phyloP scores from a whole-genome alignment of 2,329 filamentous ascomycete species.

The Fusarium nodosum region DNA sequence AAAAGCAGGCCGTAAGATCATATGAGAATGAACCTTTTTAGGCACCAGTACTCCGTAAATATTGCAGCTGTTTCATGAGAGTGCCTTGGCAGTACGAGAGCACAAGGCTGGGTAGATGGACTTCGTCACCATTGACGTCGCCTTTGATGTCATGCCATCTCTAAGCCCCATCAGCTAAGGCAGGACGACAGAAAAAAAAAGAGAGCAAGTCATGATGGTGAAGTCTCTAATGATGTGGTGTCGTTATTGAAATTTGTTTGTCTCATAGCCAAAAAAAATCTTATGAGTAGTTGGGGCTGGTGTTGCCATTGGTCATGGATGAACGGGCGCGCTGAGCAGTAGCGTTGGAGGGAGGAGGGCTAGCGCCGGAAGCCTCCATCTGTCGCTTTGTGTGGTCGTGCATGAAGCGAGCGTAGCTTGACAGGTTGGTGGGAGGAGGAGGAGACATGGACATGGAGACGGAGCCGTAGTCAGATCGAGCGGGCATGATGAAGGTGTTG shows the following conservation, averaged over 20 bases:
- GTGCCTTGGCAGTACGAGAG: neutral
- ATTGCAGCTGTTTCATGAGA: constrained; percentile 17
- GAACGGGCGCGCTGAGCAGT: constrained; percentile 30
- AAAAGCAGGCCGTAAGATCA: constrained; percentile 25
- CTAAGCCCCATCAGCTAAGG: constrained; percentile 10
- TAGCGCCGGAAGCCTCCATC: constrained; percentile 67
- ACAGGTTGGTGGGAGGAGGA: constrained; percentile 62
- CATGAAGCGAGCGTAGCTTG: constrained; percentile 72
- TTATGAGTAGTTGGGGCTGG: constrained; percentile 37
- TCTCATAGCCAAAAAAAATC: constrained; percentile 10
- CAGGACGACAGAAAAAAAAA: constrained; percentile 13
- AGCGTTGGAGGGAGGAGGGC: constrained; percentile 28
- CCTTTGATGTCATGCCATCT: constrained; percentile 32
- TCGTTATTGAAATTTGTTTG: neutral
- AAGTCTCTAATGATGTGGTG: neutral
- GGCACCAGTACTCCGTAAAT: constrained; percentile 28
- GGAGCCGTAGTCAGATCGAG: constrained; percentile 57
- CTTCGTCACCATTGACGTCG: constrained; percentile 42
- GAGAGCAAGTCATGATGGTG: constrained; percentile 1
- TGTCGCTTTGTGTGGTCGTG: constrained; percentile 75
- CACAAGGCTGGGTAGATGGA: constrained; percentile 21
- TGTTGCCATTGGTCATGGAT: constrained; percentile 51
- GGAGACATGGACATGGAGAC: constrained; percentile 56
- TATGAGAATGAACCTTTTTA: constrained; percentile 38
- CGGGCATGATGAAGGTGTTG: constrained; percentile 53